Evolutionary conservation across 495 filamentous ascomycete species (phyloP), one percentile per base, ranked within the genome.

Genomic region (Chlorociboria aeruginascens): DNA sequence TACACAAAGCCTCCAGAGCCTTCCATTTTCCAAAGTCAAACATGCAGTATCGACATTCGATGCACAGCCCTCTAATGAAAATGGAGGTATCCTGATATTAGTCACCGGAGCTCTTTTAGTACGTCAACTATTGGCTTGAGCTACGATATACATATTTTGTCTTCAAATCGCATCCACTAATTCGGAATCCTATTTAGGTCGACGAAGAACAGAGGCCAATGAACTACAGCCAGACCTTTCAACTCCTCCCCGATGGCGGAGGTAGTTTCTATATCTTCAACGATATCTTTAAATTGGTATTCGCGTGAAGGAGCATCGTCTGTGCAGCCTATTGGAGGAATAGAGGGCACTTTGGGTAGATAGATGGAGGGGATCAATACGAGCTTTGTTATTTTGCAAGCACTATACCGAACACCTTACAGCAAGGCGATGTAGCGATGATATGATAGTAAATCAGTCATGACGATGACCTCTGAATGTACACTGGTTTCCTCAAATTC

Each of bases 251-350:
- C 32, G 83, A 89, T 28, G 68, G 65, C n/a, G 9, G 55, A 25
- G 83, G 79, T 37, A 78, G 71, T 66, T 95, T 80, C 71, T 94
- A 76, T 62, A 81, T 96, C 59, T 80, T 79, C 69, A 95, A 95
- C 72, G 89, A 97, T 61, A 68, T 95, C 66, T 96, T 95, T 78
- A 81, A 81, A 55, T 73, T 97, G 48, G 72, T 89, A 52, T 89
- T 85, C 67, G 63, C 63, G 49, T 71, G 60, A 53, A 32, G 8
- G 10, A 16, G 29, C 3, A 16, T n/a, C 9, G 4, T 16, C 17
- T 11, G 8, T 1, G 8, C n/a, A n/a, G 20, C 20, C 20, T 25
- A 25, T 17, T 37, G n/a, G 6, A 11, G 9, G 12, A 33, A 13
- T 34, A 17, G 20, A 25, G 20, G 20, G 9, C 13, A 9, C 32